Evolutionary conservation across 768 basidiomycete species (phyloP), one percentile per base, ranked within the genome.

Genomic region (Tricholoma hemisulphureum): DNA sequence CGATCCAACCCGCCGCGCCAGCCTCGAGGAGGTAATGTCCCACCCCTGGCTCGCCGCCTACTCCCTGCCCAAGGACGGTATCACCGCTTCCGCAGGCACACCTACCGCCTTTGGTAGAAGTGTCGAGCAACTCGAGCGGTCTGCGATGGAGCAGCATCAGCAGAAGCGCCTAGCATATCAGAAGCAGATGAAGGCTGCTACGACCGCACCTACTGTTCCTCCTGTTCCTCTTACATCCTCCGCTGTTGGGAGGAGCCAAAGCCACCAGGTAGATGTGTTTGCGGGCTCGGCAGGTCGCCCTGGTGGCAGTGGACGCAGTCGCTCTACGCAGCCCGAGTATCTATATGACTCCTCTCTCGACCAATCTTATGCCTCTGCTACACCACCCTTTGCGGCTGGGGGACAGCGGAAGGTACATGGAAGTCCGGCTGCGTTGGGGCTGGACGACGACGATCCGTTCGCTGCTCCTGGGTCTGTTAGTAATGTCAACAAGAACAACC

Each of bases 21-120:
- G 86, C 58, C 79, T 98, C 35, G 75, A 80, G 9, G 75, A 79
- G 1, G 87, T 99, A 63, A 97, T 96, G 93, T 77, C 73, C 11
- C 97, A 98, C 69, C 81, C 84, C 3, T 99, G 96, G 96, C 78
- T 98, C 21, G 74, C 76, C 1, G 79, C 85, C 3, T 89, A 91
- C 63, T 74, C 77, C 2, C 69, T 75, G 13, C 67, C 83, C 3
- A 58, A 58, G 26, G 64, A 67, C 21, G 46, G 51, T 14, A 23
- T 16, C 13, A 53, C 58, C 2, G 49, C 55, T n/a, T 67, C 68
- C 21, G 64, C 68, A n/a, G 69, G 72, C 3, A 65, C 61, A 46
- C 71, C 66, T 50, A 68, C 56, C 51, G 79, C 76, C 3, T 96
- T 98, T 72, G 80, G 82, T 16, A 84, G 80, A 61, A 77, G 75